Evolutionary conservation across 768 basidiomycete genomes (phyloP).

Genomic region (Agrocybe chaxingu): DNA sequence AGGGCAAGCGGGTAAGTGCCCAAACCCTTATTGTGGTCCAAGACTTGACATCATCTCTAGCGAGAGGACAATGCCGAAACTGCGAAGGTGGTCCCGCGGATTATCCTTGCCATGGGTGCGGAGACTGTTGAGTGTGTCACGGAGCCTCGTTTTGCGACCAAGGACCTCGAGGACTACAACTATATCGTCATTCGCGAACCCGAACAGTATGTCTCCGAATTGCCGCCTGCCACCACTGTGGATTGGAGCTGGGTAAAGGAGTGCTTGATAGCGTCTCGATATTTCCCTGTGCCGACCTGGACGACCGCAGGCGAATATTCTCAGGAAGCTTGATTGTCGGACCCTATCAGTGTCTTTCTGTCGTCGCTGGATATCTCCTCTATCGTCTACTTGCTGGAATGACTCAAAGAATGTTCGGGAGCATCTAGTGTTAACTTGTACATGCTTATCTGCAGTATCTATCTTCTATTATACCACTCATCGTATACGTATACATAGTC

Average conservation of each 20-base stretch:
- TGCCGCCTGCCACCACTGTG: constrained; percentile 34
- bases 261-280: constrained; percentile 63
- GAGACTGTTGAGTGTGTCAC: constrained; percentile 61
- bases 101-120: constrained; percentile 80
- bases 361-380: constrained; percentile 5
- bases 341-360: not conserved
- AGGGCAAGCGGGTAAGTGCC: constrained; percentile 32
- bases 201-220: constrained; percentile 24
- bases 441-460: constrained; percentile 1
- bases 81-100: constrained; percentile 51
- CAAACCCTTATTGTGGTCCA: not conserved
- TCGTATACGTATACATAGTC: not conserved
- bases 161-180: constrained; percentile 41
- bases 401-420: not conserved
- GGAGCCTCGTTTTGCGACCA: constrained; percentile 40
- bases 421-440: too few relatives aligned
- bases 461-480: not conserved
- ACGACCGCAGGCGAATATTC: constrained; percentile 13
- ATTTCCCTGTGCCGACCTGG: constrained; percentile 35
- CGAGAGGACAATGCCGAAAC: constrained; percentile 34
- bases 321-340: constrained; percentile 18
- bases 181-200: constrained; percentile 61
- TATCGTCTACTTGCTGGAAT: not conserved
- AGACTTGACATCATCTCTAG: too few relatives aligned
- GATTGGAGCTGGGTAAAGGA: constrained; percentile 76